Base-by-base conservation (phyloP, 257 asterid genomes). In the Fraxinus quadrangulata region DNA sequence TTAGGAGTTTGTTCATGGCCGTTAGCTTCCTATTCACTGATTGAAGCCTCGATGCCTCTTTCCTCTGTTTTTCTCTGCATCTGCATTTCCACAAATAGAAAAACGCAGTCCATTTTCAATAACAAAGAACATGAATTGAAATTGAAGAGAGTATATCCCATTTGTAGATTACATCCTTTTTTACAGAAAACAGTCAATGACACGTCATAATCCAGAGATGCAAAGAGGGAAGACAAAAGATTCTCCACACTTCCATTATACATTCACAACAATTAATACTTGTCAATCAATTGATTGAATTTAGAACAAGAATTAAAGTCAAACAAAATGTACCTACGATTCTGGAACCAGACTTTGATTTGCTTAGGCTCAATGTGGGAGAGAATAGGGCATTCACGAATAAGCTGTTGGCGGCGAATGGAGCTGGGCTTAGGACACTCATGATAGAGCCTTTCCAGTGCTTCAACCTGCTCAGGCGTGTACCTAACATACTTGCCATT, bases 261-360 rank as follows among this genome's bases (percentile, higher is more conserved):
- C 63, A 17, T 51, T 51, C 24, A 51, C 63, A 51, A 49, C 23
- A 19, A 51, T 19, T 3, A 5, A 11, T 42, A 11, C 17, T 42
- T 42, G 17, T 42, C 17, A 42, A 42, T 12, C 51, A 42, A 42
- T 42, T 42, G 3, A 42, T 42, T 42, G 17, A 42, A 42, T 11
- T 42, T 42, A 42, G 51, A 42, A 42, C 17, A 42, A 11, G 51
- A 40, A 11, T 12, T 11, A 12, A 42, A 42, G 16, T 42, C 17
- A 42, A 42, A 3, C 17, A 12, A 5, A 42, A 11, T 12, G 51
- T 85, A 92, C 97, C 97, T 89, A 82, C 97, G 88, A 83, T 92
- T 92, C 83, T 92, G 97, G 76, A 92, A 92, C 97, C 97, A 92
- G 42, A 92, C 97, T 89, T 92, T 92, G 94, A 92, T 92, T 83